These are phyloP conservation scores for Magnolia kwangsiensis DNA, from an alignment of 164 flowering plant species.

Conservation along the genomic window DNA sequence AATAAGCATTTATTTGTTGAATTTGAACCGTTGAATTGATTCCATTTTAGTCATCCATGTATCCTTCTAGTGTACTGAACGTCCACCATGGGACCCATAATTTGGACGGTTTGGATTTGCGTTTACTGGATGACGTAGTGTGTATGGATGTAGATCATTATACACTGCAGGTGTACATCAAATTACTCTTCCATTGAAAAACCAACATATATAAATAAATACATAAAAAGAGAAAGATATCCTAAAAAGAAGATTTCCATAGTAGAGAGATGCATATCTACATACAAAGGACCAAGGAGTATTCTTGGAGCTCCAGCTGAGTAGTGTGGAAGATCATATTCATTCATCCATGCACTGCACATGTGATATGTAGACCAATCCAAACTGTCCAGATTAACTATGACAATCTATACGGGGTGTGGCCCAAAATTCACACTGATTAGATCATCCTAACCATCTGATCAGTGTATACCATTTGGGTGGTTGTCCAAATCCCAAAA, in stretches of 20 bases:
- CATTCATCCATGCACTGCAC: background rate
- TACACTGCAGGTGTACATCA: background rate
- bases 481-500: too few species aligned
- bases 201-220: background rate
- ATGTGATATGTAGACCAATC: too few species aligned
- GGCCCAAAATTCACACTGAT: too few species aligned
- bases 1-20: background rate
- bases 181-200: background rate
- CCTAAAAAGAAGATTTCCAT: conserved; percentile 57
- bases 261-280: conserved; percentile 19
- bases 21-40: background rate
- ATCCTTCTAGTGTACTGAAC: too few species aligned
- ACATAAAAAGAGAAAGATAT: conserved; percentile 7
- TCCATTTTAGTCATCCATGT: background rate
- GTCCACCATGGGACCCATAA: background rate
- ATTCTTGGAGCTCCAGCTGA: background rate
- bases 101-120: background rate
- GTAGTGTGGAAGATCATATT: background rate
- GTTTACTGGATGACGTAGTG: background rate
- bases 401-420: too few species aligned
- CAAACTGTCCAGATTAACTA: too few species aligned
- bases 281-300: background rate
- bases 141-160: background rate
- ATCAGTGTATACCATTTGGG: too few species aligned
- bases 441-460: too few species aligned